phyloP scores from a whole-genome alignment of 257 asterid species.

The Plantago ovata region DNA sequence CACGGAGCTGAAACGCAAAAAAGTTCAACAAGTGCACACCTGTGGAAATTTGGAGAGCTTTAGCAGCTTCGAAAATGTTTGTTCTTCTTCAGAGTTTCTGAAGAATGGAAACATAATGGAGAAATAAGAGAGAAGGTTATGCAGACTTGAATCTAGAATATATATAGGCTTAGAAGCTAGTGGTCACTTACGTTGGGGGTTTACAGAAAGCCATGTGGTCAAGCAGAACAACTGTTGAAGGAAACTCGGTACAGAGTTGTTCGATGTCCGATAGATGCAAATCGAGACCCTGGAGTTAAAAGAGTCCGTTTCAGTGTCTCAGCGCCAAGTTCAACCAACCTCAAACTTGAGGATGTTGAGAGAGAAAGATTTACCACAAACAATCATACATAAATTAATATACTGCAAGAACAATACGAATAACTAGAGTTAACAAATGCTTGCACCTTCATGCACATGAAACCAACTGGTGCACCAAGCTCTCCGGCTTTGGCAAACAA shows the following conservation, averaged over 20 bases:
- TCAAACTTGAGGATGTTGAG: not conserved
- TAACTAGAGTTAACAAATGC: not conserved
- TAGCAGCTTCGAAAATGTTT: constrained; percentile 44
- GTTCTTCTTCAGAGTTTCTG: constrained; percentile 56
- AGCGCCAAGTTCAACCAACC: not conserved
- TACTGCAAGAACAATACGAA: not conserved
- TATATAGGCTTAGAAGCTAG: not conserved
- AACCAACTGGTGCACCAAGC: constrained; percentile 79
- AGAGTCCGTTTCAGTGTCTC: constrained; percentile 7
- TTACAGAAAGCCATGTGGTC: constrained; percentile 83
- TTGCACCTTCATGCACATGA: constrained; percentile 84
- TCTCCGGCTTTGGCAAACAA: constrained; percentile 85
- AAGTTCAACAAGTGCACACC: constrained; percentile 22
- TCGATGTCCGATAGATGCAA: constrained; percentile 69
- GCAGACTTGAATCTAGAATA: not conserved
- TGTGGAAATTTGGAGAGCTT: constrained; percentile 73
- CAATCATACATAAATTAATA: constrained; percentile 2
- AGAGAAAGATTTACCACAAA: not conserved
- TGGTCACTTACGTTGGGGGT: constrained; percentile 69
- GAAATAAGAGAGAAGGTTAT: not conserved
- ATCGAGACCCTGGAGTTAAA: constrained; percentile 61
- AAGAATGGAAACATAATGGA: constrained; percentile 14
- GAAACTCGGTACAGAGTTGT: constrained; percentile 70
- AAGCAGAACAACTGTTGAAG: constrained; percentile 64
- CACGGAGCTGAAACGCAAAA: not conserved